phyloP scores from a whole-genome alignment of 495 filamentous ascomycete species.

The Amorphotheca resinae region DNA sequence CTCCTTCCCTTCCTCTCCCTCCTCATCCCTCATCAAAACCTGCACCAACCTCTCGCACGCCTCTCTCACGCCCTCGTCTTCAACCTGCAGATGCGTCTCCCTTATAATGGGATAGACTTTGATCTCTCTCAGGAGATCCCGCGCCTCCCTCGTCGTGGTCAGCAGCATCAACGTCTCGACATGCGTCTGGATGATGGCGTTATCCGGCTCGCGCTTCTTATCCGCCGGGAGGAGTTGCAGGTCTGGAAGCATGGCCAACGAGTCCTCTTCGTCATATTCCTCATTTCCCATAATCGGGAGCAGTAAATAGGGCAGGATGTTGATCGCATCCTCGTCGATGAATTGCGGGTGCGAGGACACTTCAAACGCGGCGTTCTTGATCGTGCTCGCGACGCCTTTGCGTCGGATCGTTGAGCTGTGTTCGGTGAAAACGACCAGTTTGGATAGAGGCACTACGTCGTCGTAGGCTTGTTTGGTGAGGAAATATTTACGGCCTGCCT shows the following conservation, averaged over 20 bases:
- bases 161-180: constrained; percentile 77
- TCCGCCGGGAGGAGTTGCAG: constrained; percentile 79
- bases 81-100: constrained; percentile 68
- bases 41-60: constrained; percentile 85
- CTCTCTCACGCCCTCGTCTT: constrained; percentile 72
- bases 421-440: constrained; percentile 86
- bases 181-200: constrained; percentile 65
- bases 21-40: constrained; percentile 80
- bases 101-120: constrained; percentile 82
- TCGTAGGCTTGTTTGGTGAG: constrained; percentile 62
- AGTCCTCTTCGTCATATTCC: constrained; percentile 61
- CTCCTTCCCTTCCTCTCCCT: constrained; percentile 18
- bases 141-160: constrained; percentile 63
- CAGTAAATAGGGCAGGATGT: constrained; percentile 77
- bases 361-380: constrained; percentile 77
- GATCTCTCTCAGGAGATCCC: constrained; percentile 57
- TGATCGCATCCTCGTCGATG: constrained; percentile 53
- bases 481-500: constrained; percentile 65
- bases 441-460: constrained; percentile 66
- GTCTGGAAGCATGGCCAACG: constrained; percentile 67
- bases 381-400: constrained; percentile 80
- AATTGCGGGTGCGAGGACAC: constrained; percentile 57
- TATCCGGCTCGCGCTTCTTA: constrained; percentile 69
- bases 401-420: constrained; percentile 66
- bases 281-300: constrained; percentile 50